Evolutionary conservation across 2,329 filamentous ascomycete genomes (phyloP), one percentile per base, ranked within the genome.

Genomic region (Colletotrichum sidae): DNA sequence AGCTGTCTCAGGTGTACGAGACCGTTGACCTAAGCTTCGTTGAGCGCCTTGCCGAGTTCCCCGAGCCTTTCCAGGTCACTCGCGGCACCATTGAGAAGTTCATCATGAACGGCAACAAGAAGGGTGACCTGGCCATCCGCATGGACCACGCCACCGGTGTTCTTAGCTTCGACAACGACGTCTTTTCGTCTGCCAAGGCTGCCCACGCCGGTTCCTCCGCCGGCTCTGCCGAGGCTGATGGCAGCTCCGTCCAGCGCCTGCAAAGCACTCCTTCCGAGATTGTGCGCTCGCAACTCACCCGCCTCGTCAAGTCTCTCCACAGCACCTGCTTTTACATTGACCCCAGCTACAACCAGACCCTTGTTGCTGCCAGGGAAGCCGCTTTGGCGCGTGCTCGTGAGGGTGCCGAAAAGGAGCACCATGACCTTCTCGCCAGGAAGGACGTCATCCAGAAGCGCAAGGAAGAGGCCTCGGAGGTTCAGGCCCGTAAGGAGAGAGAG

Each of bases 21-120:
- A 97, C 96, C 50, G 95, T 99, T 61, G 94, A 98, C 78, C 87
- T 99, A 67, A 88, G 89, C 73, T 98, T 98, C 73, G 95, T 99
- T 51, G 91, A 97, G 78, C 90, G 92, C 74, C 91, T 99, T 59
- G 96, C 96, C 68, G 88, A 96, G 75, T 99, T 99, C 86, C 96
- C 96, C 9, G 94, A 97, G 77, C 93, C 96, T 46, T 98, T 96
- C 87, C 92, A 97, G 81, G 94, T 98, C 71, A 92, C 88, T 69
- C 90, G 92, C 58, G 89, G 91, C 70, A 97, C 93, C 68, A 96
- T 99, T 71, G 96, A 99, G 85, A 99, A 98, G 84, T 99, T 99
- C 86, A 98, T 99, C 86, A 99, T 99, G 96, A 99, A 99, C 80
- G 96, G 96, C 69, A 98, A 97, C 88, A 99, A 99, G 89, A 99